Base-by-base conservation (phyloP, 441 rosid species). In the Metrosideros polymorpha region DNA sequence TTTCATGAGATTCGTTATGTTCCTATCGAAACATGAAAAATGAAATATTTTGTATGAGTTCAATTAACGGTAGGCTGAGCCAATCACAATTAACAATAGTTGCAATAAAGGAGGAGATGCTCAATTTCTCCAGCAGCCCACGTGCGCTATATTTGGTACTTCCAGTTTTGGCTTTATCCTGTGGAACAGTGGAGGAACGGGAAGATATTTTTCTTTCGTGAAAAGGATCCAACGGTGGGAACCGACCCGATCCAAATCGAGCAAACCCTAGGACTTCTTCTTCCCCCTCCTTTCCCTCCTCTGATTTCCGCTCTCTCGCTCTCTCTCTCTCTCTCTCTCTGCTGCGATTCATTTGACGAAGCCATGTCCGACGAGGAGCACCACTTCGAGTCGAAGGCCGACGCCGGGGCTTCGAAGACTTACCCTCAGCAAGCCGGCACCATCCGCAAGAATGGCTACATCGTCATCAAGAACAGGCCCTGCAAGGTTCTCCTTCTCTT, bases 291-390 rank as follows among this genome's bases (percentile, higher is more conserved):
- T 19, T 18, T 15, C 2, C 4, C 4, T 10, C 45, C 61, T 24
- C 61, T 5, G 52, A 29, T 85, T 32, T 32, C 7, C 10, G 85
- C 59, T 42, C 25, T 49, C 25, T 14, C 47, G 54, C 61, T 49
- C 86, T 45, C 82, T 55, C 22, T 24, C 8, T 12, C 22, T 29
- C 6, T 49, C 10, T 29, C 14, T 66, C 71, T 75, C 53, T 82
- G 35, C 45, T 52, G 10, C 82, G 66, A 71, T 84, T 50, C 24
- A 15, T 61, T 6, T 14, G 12, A 19, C 22, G 55, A 29, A 84
- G 51, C 53, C 82, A 86, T 86, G 87, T 86, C 87, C 22, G 87
- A 86, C 84, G 87, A 86, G 84, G 87, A 86, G 76, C 87, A 86
- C 84, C 87, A 86, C 56, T 85, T 85, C 84, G 87, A 85, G 87